Percentiles rank a stretch among this genome's conserved stretches.
Conservation (phyloP, 495 filamentous ascomycete species). For the Chaetomium fimeti region DNA sequence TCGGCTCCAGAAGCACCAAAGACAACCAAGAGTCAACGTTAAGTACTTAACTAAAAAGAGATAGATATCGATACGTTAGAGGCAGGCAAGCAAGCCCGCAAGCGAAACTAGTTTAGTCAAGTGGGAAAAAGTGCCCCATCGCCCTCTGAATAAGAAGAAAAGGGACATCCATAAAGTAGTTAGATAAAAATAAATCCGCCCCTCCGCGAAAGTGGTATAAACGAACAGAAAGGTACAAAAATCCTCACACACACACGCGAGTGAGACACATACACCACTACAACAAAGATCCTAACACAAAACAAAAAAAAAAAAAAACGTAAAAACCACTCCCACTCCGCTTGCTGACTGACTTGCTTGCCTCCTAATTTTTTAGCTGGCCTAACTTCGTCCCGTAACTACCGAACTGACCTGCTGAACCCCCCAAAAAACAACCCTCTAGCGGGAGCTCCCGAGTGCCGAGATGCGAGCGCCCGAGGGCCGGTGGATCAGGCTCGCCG, state of each 20-base stretch:
- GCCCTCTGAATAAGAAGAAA: neutral
- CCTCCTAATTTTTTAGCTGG: neutral
- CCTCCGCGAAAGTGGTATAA: conserved; percentile 12
- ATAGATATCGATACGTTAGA: too few species aligned
- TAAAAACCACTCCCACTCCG: neutral
- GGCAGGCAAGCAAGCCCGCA: too few species aligned
- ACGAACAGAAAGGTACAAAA: conserved; percentile 1
- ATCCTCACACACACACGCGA: neutral
- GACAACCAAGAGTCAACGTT: too few species aligned
- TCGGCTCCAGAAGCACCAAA: too few species aligned
- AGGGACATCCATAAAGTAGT: neutral
- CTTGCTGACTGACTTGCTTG: neutral
- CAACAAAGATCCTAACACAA: neutral
- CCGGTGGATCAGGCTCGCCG: conserved; percentile 52
- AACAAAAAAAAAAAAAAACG: neutral
- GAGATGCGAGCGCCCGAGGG: conserved; percentile 58
- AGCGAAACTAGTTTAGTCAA: too few species aligned
- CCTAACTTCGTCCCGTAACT: neutral
- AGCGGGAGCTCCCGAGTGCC: conserved; percentile 50
- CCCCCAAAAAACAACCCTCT: neutral
- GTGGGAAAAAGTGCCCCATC: too few species aligned
- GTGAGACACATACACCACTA: conserved; percentile 1
- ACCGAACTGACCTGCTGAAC: neutral
- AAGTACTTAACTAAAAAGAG: too few species aligned
- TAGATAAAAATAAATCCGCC: neutral